Base-by-base conservation (phyloP, 345 rosid species). In the Tarenaya hassleriana region DNA sequence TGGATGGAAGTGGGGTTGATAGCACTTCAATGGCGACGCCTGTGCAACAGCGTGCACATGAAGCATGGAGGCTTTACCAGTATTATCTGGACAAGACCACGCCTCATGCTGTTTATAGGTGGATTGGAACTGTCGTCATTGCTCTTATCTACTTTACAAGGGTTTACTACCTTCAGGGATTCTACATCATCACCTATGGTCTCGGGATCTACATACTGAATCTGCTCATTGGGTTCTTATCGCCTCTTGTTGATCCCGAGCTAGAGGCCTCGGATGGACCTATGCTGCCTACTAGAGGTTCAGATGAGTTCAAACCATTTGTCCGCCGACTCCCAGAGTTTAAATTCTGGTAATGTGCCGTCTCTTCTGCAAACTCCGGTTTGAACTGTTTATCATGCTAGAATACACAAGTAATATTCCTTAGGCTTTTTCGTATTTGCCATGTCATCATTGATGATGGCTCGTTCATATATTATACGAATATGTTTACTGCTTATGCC, bases 291-390 rank as follows among this genome's bases (percentile, higher is more conserved):
- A 91, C 98, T 10, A 84, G 83, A 70, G 92, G 89, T 51, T 91
- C 98, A 38, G 96, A 91, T 63, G 98, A 91, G 71, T 91, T 91
- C 77, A 87, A 82, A 78, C 96, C 96, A 1, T 91, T 87, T 64
- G 84, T 91, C 64, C 92, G 96, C 43, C 76, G 98, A 5, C 92
- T 91, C 34, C 98, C 96, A 0, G 96, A 91, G 82, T 91, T 91
- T 63, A 91, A 91, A 69, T 87, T 87, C 83, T 91, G 98, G 98
- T 91, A 77, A 70, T 31, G 3, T 2, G 3, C 29, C 29, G 5
- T 24, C 29, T 24, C n/a, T 24, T 24, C 29, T 24, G n/a, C n/a
- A n/a, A n/a, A n/a, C n/a, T n/a, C n/a, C n/a, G n/a, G n/a, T n/a
- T n/a, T n/a, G n/a, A n/a, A n/a, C n/a, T n/a, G n/a, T n/a, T n/a